phyloP scores from a whole-genome alignment of 2,329 filamentous ascomycete species.

The Neopestalotiopsis sp. region DNA sequence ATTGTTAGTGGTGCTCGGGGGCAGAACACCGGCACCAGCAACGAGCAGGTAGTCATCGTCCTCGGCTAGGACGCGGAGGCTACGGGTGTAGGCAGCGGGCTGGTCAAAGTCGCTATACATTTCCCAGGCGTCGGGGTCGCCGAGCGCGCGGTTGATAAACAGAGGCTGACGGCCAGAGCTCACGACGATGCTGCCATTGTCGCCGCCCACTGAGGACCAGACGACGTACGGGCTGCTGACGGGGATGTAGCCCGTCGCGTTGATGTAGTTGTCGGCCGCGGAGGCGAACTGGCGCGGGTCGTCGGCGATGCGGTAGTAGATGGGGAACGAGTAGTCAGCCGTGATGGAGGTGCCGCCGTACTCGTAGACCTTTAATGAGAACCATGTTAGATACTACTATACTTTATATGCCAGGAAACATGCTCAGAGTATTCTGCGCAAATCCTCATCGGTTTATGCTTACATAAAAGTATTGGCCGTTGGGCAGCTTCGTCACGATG shows the following conservation, averaged over 20 bases:
- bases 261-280: slow-evolving; percentile 28
- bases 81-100: slow-evolving; percentile 32
- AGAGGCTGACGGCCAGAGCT: slow-evolving; percentile 35
- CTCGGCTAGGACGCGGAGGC: slow-evolving; percentile 31
- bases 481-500: slow-evolving; percentile 60
- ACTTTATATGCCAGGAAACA: background rate
- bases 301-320: slow-evolving; percentile 37
- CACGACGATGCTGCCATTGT: slow-evolving; percentile 37
- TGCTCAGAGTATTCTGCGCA: background rate
- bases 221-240: slow-evolving; percentile 39
- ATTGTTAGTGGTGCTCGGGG: slow-evolving; percentile 46
- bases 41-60: slow-evolving; percentile 34
- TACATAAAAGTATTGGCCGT: slow-evolving; percentile 63
- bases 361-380: slow-evolving; percentile 32
- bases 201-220: slow-evolving; percentile 37
- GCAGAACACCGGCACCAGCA: slow-evolving; percentile 43
- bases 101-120: slow-evolving; percentile 29
- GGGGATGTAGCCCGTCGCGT: slow-evolving; percentile 31
- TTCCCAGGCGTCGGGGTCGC: slow-evolving; percentile 34
- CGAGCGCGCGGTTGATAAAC: slow-evolving; percentile 36
- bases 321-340: slow-evolving; percentile 30
- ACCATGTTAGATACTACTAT: background rate
- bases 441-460: background rate
- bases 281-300: slow-evolving; percentile 33
- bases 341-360: slow-evolving; percentile 34